Conservation (phyloP, 768 basidiomycete species). For the Leccinum broughii region DNA sequence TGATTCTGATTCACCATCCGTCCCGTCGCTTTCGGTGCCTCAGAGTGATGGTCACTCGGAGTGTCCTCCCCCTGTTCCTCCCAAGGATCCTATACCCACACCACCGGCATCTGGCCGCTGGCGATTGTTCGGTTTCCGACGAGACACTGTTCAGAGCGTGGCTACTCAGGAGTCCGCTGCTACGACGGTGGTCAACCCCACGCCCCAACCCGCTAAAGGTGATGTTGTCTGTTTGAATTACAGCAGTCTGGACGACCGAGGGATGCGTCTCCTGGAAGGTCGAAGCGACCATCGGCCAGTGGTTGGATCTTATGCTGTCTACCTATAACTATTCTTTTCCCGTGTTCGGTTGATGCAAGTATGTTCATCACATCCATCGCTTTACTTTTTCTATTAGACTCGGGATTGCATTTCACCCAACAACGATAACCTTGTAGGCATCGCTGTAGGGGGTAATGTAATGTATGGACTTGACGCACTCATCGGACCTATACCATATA, state of each 20-base stretch:
- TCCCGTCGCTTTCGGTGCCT: constrained; percentile 11
- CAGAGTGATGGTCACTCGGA: constrained; percentile 21
- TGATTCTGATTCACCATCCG: constrained; percentile 13
- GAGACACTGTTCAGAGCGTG: constrained; percentile 34
- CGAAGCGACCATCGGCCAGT: constrained; percentile 85
- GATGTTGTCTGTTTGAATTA: constrained; percentile 76
- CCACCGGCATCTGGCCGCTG: constrained; percentile 39
- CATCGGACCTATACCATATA: constrained; percentile 11
- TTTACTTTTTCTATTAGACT: constrained; percentile 4
- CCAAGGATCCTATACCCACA: constrained; percentile 27
- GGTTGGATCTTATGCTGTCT: constrained; percentile 74
- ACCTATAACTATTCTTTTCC: constrained; percentile 41
- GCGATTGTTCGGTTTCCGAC: constrained; percentile 55
- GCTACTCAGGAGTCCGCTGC: constrained; percentile 25
- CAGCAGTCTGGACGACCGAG: constrained; percentile 69
- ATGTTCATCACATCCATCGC: constrained; percentile 10
- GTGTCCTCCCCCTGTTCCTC: constrained; percentile 31
- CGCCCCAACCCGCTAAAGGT: constrained; percentile 49
- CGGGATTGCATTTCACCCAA: constrained; percentile 5
- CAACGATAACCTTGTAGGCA: constrained; percentile 20
- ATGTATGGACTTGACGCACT: constrained; percentile 18
- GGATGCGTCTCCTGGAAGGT: constrained; percentile 74
- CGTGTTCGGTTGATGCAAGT: constrained; percentile 5
- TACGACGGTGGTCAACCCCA: constrained; percentile 17
- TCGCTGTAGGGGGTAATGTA: constrained; percentile 16